These are phyloP conservation scores for Mrakia frigida DNA, from an alignment of 768 basidiomycete genomes.

Conservation along the genomic window DNA sequence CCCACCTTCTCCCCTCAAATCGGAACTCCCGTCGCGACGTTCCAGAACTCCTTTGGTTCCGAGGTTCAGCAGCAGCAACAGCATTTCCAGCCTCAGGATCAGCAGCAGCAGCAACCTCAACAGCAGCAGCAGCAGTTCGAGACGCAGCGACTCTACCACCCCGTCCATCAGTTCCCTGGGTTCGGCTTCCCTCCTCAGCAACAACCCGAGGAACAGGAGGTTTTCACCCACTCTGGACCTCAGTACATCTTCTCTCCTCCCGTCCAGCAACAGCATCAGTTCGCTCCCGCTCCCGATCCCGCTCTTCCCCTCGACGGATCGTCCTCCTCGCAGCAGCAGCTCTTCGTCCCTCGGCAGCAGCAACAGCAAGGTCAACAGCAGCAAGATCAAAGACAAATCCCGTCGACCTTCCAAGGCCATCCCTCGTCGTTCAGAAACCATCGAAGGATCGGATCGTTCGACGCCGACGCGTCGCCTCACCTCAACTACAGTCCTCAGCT, in stretches of 20 bases:
- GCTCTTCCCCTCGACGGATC: not conserved
- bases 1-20: constrained; percentile 26
- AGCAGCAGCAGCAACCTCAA: not conserved
- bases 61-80: not conserved
- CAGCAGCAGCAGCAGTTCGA: constrained; percentile 1
- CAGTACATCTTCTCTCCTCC: constrained; percentile 5
- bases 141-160: not conserved
- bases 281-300: not conserved
- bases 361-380: not conserved
- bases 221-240: not conserved
- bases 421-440: not conserved
- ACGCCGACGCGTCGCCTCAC: constrained; percentile 14
- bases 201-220: not conserved
- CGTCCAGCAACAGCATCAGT: constrained; percentile 5
- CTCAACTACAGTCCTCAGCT: not conserved
- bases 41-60: not conserved
- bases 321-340: no score
- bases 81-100: not conserved
- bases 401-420: not conserved
- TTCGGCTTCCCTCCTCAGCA: not conserved
- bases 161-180: not conserved
- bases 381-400: not conserved
- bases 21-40: constrained; percentile 22
- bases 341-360: not conserved
- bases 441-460: constrained; percentile 20